Percentiles rank a stretch among this genome's conserved stretches.
These are phyloP conservation scores for Talaromyces piceae DNA, from an alignment of 2,329 filamentous ascomycete species.

Conservation along the genomic window DNA sequence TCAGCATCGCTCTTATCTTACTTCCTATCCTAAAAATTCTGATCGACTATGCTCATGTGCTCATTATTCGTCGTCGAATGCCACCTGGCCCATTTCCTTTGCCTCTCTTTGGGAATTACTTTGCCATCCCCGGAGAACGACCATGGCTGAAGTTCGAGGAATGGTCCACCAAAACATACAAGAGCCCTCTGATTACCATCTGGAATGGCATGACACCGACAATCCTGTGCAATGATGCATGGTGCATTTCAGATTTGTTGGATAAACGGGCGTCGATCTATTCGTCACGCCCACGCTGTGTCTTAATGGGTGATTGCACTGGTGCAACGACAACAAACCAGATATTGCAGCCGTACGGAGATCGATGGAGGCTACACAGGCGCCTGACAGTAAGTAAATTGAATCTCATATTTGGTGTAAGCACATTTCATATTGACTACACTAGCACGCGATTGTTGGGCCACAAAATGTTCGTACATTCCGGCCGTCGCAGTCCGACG, in stretches of 20 bases:
- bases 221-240: not conserved
- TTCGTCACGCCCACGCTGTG: not conserved
- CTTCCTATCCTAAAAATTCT: not conserved
- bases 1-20: not conserved
- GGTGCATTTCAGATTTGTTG: not conserved
- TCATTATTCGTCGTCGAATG: not conserved
- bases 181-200: not conserved
- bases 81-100: conserved; percentile 5
- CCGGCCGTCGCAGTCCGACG: not conserved
- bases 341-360: not conserved
- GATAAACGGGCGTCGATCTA: not conserved
- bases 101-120: conserved; percentile 25
- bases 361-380: not conserved
- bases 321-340: not conserved
- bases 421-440: not conserved
- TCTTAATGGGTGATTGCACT: not conserved
- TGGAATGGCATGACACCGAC: not conserved
- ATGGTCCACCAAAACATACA: not conserved
- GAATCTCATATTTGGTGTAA: not conserved
- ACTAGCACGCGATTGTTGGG: not conserved
- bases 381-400: not conserved
- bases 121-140: not conserved
- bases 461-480: not conserved
- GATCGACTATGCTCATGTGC: not conserved
- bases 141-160: not conserved